Base-by-base conservation (phyloP, 306 rosid genomes). In the Abrus pulchellus region DNA sequence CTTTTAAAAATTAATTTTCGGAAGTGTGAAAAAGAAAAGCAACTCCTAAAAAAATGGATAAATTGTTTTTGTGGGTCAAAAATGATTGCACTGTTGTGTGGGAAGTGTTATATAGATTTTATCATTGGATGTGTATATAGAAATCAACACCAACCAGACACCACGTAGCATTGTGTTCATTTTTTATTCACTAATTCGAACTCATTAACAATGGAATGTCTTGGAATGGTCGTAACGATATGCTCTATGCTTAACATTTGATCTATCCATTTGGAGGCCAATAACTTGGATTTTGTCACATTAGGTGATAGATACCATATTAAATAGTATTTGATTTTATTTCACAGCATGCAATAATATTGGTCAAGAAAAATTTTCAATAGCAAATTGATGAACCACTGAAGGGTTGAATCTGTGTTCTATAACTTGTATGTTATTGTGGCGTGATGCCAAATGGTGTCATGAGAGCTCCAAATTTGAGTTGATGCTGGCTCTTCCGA, bases 61-160 rank as follows among this genome's bases (percentile, higher is more conserved):
- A 76, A 48, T 6, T 64, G 1, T 12, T 32, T 27, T 33, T 33
- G 33, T 13, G 32, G 1, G 33, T 44, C 59, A 52, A 27, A 65
- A 52, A 63, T 27, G 32, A 34, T 27, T 2, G 20, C 52, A 47
- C 57, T 32, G 48, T 49, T 71, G 6, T 0, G 61, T 50, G 57
- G 60, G 48, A 67, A 72, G n/a, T 49, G 36, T 80, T 63, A 56
- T 62, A 32, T 80, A 40, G 73, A 50, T 72, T 34, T 40, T 72
- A 72, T 53, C 84, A 80, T 73, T 76, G 34, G 27, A 45, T 33
- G 80, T 61, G 0, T 32, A 52, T 63, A 52, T 62, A 60, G 73
- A 53, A 13, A 34, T 61, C 36, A 40, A 27, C 12, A 38, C 65
- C 47, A 49, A 70, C 1, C 27, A 6, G 32, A 30, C 7, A 32